A percentile compares a stretch with the other conserved stretches of the same genome.
Conservation (phyloP, 2,329 filamentous ascomycete genomes). For the Cadophora sp. region DNA sequence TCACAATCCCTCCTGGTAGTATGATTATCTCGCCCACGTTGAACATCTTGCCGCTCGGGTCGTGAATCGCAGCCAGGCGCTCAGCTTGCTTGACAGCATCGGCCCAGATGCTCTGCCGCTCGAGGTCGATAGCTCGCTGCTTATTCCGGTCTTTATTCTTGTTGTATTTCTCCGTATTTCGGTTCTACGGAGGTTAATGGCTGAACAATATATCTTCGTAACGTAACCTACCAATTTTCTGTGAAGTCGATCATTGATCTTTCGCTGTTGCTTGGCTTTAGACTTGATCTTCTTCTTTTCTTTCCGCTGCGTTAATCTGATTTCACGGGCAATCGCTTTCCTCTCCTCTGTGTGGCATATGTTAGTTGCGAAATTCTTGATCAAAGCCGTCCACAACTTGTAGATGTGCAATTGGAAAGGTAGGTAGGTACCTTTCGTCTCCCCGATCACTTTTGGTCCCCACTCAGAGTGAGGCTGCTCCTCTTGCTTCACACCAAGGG, state of each 20-base stretch:
- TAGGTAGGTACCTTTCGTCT: slow-evolving; percentile 28
- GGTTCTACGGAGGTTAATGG: slow-evolving; percentile 37
- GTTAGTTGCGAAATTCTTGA: slow-evolving; percentile 5
- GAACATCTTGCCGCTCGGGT: slow-evolving; percentile 44
- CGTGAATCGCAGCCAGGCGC: slow-evolving; percentile 43
- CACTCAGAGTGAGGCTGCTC: neutral
- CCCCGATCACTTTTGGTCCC: slow-evolving; percentile 19
- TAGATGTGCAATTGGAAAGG: neutral
- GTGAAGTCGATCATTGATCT: slow-evolving; percentile 38
- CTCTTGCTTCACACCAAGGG: slow-evolving; percentile 19
- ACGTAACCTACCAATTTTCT: slow-evolving; percentile 32
- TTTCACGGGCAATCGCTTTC: slow-evolving; percentile 35
- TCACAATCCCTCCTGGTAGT: slow-evolving; percentile 42
- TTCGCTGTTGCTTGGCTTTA: slow-evolving; percentile 40
- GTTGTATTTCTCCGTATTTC: slow-evolving; percentile 45
- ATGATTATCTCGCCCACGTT: slow-evolving; percentile 43
- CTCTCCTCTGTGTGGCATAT: slow-evolving; percentile 34
- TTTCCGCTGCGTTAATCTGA: slow-evolving; percentile 36
- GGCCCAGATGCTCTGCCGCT: slow-evolving; percentile 43
- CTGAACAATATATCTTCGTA: neutral
- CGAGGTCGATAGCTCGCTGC: slow-evolving; percentile 42
- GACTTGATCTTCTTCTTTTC: slow-evolving; percentile 41
- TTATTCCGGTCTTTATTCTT: slow-evolving; percentile 47
- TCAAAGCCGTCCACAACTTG: neutral
- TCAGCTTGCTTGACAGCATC: slow-evolving; percentile 44